phyloP scores from a whole-genome alignment of 2,329 filamentous ascomycete species.

The Aspergillus persii region DNA sequence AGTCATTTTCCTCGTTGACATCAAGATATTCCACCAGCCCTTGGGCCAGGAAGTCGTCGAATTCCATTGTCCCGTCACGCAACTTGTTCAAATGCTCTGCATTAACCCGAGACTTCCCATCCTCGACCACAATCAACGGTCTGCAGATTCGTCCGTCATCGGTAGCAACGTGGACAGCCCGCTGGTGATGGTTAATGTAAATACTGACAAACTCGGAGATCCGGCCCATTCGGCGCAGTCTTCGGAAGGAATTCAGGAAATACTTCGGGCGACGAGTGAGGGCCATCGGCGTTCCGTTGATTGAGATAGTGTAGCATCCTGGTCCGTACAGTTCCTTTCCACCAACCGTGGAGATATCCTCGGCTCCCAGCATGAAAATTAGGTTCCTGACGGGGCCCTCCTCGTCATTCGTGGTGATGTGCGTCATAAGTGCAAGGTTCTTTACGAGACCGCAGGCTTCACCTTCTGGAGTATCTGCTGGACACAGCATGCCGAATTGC shows the following conservation, averaged over 20 bases:
- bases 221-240: conserved; percentile 81
- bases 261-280: conserved; percentile 80
- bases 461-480: conserved; percentile 96
- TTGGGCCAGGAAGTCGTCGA: conserved; percentile 88
- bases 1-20: conserved; percentile 97
- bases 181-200: conserved; percentile 90
- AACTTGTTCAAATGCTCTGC: conserved; percentile 75
- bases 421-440: conserved; percentile 97
- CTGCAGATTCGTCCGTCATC: conserved; percentile 96
- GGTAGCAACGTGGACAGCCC: conserved; percentile 89
- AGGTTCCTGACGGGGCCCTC: conserved; percentile 85
- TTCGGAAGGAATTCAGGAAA: conserved; percentile 81
- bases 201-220: conserved; percentile 97
- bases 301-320: conserved; percentile 84
- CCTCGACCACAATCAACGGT: conserved; percentile 92
- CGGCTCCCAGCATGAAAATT: conserved; percentile 81
- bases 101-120: conserved; percentile 77
- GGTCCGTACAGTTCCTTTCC: conserved; percentile 83
- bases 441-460: conserved; percentile 98
- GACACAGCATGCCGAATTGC: conserved; percentile 97
- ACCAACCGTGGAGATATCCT: conserved; percentile 74
- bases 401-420: conserved; percentile 95
- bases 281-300: conserved; percentile 93
- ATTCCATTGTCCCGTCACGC: conserved; percentile 78
- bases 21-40: conserved; percentile 96